phyloP scores from a whole-genome alignment of 2,329 filamentous ascomycete species.

The Talaromyces rugulosus region DNA sequence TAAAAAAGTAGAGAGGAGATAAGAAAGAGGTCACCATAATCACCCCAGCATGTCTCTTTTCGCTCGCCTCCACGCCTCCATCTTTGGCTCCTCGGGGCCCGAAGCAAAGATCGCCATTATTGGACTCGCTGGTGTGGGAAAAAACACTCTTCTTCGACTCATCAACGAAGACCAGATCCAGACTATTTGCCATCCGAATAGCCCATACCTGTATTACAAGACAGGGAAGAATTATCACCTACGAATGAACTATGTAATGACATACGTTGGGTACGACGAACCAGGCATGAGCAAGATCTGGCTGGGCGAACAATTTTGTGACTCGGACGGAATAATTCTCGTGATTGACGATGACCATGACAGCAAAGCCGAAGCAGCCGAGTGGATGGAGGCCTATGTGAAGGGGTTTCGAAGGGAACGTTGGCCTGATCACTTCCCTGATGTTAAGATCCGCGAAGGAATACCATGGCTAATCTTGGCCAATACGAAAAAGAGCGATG shows the following conservation, averaged over 20 bases:
- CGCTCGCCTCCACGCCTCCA: background rate
- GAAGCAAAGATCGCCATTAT: background rate
- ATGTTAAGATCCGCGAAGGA: background rate
- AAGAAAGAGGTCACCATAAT: background rate
- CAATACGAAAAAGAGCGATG: background rate
- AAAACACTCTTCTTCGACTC: conserved; percentile 2
- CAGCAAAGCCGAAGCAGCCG: background rate
- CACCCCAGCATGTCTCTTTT: background rate
- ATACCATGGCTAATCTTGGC: background rate
- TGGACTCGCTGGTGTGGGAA: background rate
- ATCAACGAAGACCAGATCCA: background rate
- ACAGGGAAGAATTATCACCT: background rate
- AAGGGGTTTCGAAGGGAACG: background rate
- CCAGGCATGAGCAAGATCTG: background rate
- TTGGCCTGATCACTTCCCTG: background rate
- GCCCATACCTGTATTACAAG: background rate
- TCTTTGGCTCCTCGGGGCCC: background rate
- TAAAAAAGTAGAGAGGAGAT: too few species aligned
- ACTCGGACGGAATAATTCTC: conserved; percentile 1
- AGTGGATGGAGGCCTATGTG: background rate
- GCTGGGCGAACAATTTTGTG: background rate
- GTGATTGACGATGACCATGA: background rate
- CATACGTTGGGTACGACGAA: background rate
- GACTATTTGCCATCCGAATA: background rate
- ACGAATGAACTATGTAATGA: background rate